Percentiles rank a stretch among this genome's conserved stretches.
Evolutionary conservation across 805 yeast species (phyloP).

Genomic region (Lachancea fermentati): DNA sequence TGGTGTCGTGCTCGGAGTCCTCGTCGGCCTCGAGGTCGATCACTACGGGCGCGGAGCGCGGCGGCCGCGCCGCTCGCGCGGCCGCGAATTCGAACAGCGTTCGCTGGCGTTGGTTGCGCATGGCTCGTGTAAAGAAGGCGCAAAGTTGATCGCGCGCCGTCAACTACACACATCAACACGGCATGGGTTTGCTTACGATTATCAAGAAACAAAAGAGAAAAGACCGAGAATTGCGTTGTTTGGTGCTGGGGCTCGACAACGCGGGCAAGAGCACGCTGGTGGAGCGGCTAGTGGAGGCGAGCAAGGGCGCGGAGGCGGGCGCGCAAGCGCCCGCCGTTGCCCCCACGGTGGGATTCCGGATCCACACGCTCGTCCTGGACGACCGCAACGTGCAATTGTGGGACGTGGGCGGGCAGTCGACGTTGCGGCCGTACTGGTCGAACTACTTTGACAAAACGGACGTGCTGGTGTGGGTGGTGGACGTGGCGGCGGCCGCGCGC

Average conservation of each 20-base stretch:
- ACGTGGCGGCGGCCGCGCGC: constrained; percentile 52
- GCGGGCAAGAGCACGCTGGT: constrained; percentile 89
- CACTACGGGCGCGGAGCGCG: constrained; percentile 10
- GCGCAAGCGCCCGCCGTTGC: constrained; percentile 49
- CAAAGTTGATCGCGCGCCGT: not conserved
- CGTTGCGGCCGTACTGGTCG: constrained; percentile 85
- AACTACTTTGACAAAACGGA: constrained; percentile 85
- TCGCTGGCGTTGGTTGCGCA: constrained; percentile 20
- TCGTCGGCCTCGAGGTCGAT: constrained; percentile 13
- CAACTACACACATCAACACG: not conserved
- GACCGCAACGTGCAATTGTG: constrained; percentile 54
- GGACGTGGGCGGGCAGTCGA: constrained; percentile 91
- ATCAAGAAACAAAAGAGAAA: constrained; percentile 77
- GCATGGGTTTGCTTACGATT: constrained; percentile 80
- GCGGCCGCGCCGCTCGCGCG: constrained; percentile 11
- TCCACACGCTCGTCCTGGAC: constrained; percentile 47
- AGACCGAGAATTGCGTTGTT: constrained; percentile 68
- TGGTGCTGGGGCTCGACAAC: constrained; percentile 82
- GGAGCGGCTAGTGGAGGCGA: constrained; percentile 29
- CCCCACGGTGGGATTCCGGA: constrained; percentile 90
- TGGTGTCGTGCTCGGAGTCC: constrained; percentile 1
- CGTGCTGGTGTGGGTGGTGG: constrained; percentile 81
- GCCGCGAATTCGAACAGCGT: constrained; percentile 25
- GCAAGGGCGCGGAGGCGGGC: constrained; percentile 2
- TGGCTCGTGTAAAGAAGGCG: not conserved